Conservation (phyloP, 371 early-diverging fungal species). For the Chytridium lagenaria region DNA sequence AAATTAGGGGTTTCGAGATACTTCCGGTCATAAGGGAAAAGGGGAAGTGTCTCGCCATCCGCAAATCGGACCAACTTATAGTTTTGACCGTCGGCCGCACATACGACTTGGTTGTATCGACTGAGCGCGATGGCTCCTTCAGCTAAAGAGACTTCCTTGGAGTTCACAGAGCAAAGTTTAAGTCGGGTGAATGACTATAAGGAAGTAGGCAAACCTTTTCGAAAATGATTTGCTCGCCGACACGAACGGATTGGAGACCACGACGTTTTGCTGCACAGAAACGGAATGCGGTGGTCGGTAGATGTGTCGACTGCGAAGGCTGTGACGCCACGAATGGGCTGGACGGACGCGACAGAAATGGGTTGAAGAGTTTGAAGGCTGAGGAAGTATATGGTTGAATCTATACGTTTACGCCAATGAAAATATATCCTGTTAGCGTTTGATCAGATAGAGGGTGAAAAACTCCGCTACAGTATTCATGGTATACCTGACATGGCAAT, state of each 20-base stretch:
- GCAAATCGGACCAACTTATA: slow-evolving; percentile 71
- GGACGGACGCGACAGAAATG: slow-evolving; percentile 57
- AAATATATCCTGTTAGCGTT: too few species aligned
- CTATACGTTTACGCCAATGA: too few species aligned
- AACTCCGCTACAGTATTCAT: too few species aligned
- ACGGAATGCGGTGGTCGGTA: slow-evolving; percentile 67
- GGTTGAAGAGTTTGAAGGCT: slow-evolving; percentile 56
- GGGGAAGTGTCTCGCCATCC: slow-evolving; percentile 55
- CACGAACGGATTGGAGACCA: slow-evolving; percentile 55
- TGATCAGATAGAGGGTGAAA: too few species aligned
- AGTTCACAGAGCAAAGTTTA: slow-evolving; percentile 9
- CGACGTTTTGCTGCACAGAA: slow-evolving; percentile 66
- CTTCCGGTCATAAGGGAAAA: slow-evolving; percentile 68
- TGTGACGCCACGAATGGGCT: slow-evolving; percentile 70
- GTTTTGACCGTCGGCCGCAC: slow-evolving; percentile 68
- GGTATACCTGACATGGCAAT: slow-evolving; percentile 78
- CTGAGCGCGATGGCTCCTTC: slow-evolving; percentile 68
- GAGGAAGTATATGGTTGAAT: slow-evolving; percentile 63
- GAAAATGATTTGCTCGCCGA: slow-evolving; percentile 40
- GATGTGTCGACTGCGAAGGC: slow-evolving; percentile 68
- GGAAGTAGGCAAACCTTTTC: slow-evolving; percentile 54
- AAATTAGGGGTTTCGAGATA: slow-evolving; percentile 65
- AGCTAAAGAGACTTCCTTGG: slow-evolving; percentile 67
- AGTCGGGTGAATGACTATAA: too few species aligned
- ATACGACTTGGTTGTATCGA: slow-evolving; percentile 61